Evolutionary conservation across 768 basidiomycete genomes (phyloP), one percentile per base, ranked within the genome.

Genomic region (Udeniomyces megalosporus): DNA sequence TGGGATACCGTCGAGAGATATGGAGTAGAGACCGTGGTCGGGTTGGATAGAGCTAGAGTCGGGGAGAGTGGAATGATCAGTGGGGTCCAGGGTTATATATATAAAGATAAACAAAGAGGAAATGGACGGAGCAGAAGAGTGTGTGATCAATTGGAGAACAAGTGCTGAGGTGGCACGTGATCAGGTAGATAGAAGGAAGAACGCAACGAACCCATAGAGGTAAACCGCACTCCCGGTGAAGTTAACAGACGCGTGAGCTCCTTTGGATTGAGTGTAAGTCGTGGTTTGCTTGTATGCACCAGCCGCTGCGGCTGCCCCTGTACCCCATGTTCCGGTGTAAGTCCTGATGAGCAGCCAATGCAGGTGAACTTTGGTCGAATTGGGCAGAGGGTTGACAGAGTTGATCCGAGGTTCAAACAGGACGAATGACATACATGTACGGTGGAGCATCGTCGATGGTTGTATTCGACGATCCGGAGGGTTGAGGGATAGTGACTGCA

Each of bases 201-300:
- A 8, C 3, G 26, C 12, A 15, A 49, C 47, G 20, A 12, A 60
- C 58, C 62, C 62, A n/a, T 46, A 63, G 28, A 63, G 44, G 42
- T 63, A 63, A 44, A 57, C 45, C 1, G 57, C 48, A 2, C 50
- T 26, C 22, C 54, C 62, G 38, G 62, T 63, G 49, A 63, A 63
- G 24, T 57, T 63, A n/a, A 63, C 55, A n/a, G 49, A 22, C 7
- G 62, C 49, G 14, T 26, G 38, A 22, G 62, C 62, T 1, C 28
- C 22, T 29, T 42, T 45, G 26, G 38, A 47, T 34, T 63, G 62
- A 14, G 62, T 63, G 42, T 63, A 63, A 1, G 62, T 63, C 4
- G 56, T 63, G 15, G 62, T 63, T 52, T 58, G 56, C 22, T 29
- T 48, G 32, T 63, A 63, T 15, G 62, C 29, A 63, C 62, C 62